Percentiles rank a stretch among this genome's conserved stretches.
Evolutionary conservation across 352 stramenopile species (phyloP).

Genomic region (Globisporangium iwayamae): DNA sequence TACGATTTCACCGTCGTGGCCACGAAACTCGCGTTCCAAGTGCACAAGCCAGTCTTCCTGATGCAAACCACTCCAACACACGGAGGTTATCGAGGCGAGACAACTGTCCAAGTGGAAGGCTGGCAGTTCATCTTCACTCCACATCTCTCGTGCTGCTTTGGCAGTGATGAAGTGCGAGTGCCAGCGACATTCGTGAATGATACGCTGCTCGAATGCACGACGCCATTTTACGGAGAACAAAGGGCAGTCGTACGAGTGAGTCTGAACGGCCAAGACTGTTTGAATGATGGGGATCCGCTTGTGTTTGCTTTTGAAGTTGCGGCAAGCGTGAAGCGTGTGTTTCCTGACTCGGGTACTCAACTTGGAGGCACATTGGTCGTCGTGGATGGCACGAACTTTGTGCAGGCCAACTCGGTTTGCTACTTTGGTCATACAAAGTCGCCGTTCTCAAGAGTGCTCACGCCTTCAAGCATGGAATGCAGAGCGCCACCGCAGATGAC

Average conservation of each 20-base stretch:
- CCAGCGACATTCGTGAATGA: constrained; percentile 64
- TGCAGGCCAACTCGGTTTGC: constrained; percentile 33
- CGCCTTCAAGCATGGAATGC: constrained; percentile 41
- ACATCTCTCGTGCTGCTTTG: constrained; percentile 68
- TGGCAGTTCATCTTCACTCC: constrained; percentile 50
- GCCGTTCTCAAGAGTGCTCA: constrained; percentile 21
- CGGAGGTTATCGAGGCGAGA: constrained; percentile 38
- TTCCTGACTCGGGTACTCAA: constrained; percentile 31
- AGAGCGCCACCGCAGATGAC: constrained; percentile 28
- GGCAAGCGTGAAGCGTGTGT: constrained; percentile 25
- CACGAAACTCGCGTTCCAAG: constrained; percentile 19
- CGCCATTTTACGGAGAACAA: constrained; percentile 28
- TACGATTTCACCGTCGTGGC: constrained; percentile 9
- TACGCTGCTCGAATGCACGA: constrained; percentile 48
- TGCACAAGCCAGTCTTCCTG: constrained; percentile 29
- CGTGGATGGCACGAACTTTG: constrained; percentile 39
- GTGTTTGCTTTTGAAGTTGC: constrained; percentile 42
- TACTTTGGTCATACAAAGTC: constrained; percentile 28
- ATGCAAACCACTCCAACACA: constrained; percentile 22
- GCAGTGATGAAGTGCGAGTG: constrained; percentile 27
- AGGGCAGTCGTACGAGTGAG: constrained; percentile 36
- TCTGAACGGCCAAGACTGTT: constrained; percentile 56
- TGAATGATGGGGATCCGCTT: constrained; percentile 28
- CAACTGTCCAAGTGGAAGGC: constrained; percentile 35
- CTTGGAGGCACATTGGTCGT: constrained; percentile 52